Conservation (phyloP, 1,284 basidiomycete genomes). For the Gomphus bonarii region DNA sequence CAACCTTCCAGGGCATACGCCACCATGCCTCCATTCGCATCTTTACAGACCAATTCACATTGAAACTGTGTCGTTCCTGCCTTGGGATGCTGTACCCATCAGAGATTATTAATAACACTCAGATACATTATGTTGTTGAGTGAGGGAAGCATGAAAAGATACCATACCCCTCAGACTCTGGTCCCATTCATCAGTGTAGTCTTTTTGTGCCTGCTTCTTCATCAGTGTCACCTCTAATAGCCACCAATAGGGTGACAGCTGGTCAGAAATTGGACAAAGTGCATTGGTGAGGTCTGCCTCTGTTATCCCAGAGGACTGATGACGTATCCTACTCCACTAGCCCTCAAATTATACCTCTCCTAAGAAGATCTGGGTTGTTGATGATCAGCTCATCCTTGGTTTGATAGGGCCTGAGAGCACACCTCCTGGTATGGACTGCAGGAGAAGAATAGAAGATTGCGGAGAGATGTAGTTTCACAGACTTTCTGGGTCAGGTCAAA, state of each 20-base stretch:
- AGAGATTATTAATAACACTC: too few species aligned
- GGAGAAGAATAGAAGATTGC: conserved; percentile 8
- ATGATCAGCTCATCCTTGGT: too few species aligned
- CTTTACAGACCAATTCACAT: conserved; percentile 43
- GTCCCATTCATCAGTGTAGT: conserved; percentile 24
- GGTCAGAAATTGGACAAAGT: conserved; percentile 31
- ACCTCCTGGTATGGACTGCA: too few species aligned
- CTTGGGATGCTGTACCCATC: conserved; percentile 34
- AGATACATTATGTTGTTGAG: too few species aligned
- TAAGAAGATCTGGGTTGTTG: too few species aligned
- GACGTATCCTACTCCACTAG: background rate
- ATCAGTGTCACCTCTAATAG: too few species aligned
- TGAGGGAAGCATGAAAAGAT: background rate
- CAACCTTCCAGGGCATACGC: conserved; percentile 16
- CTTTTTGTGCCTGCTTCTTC: conserved; percentile 30
- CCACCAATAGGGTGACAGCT: conserved; percentile 37
- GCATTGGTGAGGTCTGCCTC: conserved; percentile 40
- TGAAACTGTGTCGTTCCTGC: conserved; percentile 24
- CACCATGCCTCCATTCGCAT: conserved; percentile 29
- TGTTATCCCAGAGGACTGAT: conserved; percentile 25
- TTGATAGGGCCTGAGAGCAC: too few species aligned
- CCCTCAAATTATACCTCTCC: too few species aligned
- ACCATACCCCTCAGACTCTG: conserved; percentile 22
- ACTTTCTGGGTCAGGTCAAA: conserved; percentile 36
- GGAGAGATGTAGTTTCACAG: conserved; percentile 30